A percentile compares a stretch with the other conserved stretches of the same genome.
phyloP scores from a whole-genome alignment of 257 asterid genomes.

The Solanum corneliomulleri region DNA sequence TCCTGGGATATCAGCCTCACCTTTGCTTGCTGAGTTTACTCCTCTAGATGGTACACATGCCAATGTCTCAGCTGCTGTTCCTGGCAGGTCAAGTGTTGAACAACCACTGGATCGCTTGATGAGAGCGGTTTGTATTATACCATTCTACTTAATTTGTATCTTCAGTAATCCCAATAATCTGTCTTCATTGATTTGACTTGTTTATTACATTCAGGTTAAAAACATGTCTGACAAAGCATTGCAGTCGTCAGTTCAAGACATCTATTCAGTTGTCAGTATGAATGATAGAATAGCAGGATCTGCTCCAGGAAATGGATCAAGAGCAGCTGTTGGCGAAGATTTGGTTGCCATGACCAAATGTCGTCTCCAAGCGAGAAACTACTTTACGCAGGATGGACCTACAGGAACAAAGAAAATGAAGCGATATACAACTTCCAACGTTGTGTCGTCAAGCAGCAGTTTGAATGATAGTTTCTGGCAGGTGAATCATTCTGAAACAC shows the following conservation, averaged over 20 bases:
- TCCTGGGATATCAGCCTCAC: conserved; percentile 97
- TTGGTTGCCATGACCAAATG: conserved; percentile 95
- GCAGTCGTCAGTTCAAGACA: conserved; percentile 71
- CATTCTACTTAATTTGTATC: neutral
- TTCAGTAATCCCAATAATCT: neutral
- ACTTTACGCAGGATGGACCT: conserved; percentile 73
- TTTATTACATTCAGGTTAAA: conserved; percentile 43
- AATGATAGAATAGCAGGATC: conserved; percentile 94
- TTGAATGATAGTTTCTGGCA: conserved; percentile 50
- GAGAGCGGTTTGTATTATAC: conserved; percentile 44
- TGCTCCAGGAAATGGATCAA: conserved; percentile 97
- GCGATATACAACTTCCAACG: conserved; percentile 79
- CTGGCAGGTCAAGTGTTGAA: conserved; percentile 55
- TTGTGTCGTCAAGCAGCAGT: conserved; percentile 71
- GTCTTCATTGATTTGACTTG: neutral
- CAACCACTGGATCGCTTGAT: conserved; percentile 78
- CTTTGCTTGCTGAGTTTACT: conserved; percentile 81
- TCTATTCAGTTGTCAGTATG: conserved; percentile 89
- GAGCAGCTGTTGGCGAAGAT: conserved; percentile 98
- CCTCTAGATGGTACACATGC: conserved; percentile 76
- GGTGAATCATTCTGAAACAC: conserved; percentile 48
- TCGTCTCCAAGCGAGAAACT: conserved; percentile 79
- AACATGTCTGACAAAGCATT: conserved; percentile 53
- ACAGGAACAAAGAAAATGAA: conserved; percentile 77
- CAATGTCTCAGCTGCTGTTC: conserved; percentile 41